A percentile compares a stretch with the other conserved stretches of the same genome.
Evolutionary conservation across 129 eudicot genomes (phyloP).

Genomic region (Tagetes erecta): DNA sequence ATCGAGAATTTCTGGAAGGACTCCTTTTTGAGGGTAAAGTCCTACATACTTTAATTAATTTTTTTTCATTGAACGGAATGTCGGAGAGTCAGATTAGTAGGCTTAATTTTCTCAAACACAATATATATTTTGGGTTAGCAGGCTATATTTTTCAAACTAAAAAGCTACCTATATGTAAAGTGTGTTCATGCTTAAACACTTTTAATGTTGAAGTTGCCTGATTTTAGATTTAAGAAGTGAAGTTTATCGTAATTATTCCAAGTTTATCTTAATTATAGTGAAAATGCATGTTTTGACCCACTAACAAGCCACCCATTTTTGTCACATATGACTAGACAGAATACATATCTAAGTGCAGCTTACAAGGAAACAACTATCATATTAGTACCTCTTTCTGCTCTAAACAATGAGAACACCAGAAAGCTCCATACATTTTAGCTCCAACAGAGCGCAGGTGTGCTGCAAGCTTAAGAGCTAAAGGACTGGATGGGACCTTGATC

Average conservation of each 20-base stretch:
- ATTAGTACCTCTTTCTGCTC: slow-evolving; percentile 86
- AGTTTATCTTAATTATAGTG: too few species aligned
- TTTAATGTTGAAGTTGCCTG: too few species aligned
- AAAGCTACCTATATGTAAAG: too few species aligned
- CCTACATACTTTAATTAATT: neutral
- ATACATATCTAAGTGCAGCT: slow-evolving; percentile 10
- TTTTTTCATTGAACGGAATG: too few species aligned
- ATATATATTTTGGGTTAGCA: too few species aligned
- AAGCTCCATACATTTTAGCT: slow-evolving; percentile 98
- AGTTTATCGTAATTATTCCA: too few species aligned
- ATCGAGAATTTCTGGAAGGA: slow-evolving; percentile 44
- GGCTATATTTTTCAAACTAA: too few species aligned
- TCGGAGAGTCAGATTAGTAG: too few species aligned
- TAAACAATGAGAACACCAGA: slow-evolving; percentile 94
- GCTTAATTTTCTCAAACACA: too few species aligned
- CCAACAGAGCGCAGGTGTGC: slow-evolving; percentile 76
- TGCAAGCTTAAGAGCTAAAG: slow-evolving; percentile 80
- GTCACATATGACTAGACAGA: neutral
- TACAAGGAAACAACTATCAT: neutral
- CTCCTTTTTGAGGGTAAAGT: slow-evolving; percentile 28
- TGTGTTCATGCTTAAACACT: too few species aligned
- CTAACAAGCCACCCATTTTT: neutral
- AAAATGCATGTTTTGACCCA: neutral
- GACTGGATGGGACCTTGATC: slow-evolving; percentile 69
- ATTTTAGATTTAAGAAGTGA: too few species aligned